Percentiles rank a stretch among this genome's conserved stretches.
These are phyloP conservation scores for Plasmodium fragile DNA, from an alignment of 169 alveolate genomes.

Conservation along the genomic window DNA sequence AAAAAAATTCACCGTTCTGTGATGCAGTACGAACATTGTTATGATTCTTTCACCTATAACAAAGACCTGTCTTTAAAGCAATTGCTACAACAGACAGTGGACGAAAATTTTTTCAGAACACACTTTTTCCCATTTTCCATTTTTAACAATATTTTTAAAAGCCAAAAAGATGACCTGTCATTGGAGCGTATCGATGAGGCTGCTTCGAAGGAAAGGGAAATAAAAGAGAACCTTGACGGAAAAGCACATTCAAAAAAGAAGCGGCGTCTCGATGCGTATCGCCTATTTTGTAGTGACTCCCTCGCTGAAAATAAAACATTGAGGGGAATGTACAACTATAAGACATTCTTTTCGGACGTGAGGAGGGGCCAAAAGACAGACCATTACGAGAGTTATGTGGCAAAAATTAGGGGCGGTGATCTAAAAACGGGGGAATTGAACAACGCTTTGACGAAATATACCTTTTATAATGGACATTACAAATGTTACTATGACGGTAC, in stretches of 20 bases:
- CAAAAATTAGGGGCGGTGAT: neutral
- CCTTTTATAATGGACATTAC: neutral
- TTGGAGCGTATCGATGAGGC: neutral
- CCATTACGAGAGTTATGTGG: neutral
- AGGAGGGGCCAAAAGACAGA: conserved; percentile 14
- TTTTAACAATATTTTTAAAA: conserved; percentile 45
- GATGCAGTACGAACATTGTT: conserved; percentile 9
- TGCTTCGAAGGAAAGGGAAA: neutral
- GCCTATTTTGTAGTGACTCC: neutral
- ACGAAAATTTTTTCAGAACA: conserved; percentile 11
- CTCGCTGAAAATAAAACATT: conserved; percentile 12
- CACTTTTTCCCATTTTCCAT: conserved; percentile 56
- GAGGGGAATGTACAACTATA: neutral
- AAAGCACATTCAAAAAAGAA: neutral
- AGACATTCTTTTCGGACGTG: conserved; percentile 12
- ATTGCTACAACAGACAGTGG: conserved; percentile 23
- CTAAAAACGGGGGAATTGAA: neutral
- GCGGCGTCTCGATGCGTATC: neutral
- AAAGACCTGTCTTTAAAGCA: conserved; percentile 22
- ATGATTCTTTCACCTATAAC: conserved; percentile 45
- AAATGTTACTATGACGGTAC: neutral
- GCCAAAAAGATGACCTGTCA: neutral
- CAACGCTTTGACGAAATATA: neutral
- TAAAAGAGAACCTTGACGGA: neutral
- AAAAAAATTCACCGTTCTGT: neutral